A percentile compares a stretch with the other conserved stretches of the same genome.
Conservation (phyloP, 1,284 basidiomycete genomes). For the Wallemia hederae region DNA sequence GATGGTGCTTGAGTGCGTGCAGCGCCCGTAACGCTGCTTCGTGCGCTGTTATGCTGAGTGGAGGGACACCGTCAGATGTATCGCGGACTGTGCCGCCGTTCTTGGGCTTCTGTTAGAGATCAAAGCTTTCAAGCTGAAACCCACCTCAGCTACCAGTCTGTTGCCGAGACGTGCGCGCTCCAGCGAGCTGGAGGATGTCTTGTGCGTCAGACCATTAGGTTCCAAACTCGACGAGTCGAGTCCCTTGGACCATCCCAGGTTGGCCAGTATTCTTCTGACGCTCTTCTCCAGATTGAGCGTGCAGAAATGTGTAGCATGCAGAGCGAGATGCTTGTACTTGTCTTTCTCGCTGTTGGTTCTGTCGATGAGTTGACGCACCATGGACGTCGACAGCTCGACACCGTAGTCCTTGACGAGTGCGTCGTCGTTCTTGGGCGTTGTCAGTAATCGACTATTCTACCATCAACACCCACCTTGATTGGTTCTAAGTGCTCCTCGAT, state of each 20-base stretch:
- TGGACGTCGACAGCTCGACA: conserved; percentile 8
- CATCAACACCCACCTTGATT: conserved; percentile 28
- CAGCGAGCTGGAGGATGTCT: neutral
- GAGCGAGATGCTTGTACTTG: conserved; percentile 42
- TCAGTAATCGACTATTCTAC: conserved; percentile 4
- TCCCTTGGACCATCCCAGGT: conserved; percentile 19
- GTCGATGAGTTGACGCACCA: neutral
- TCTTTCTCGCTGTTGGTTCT: conserved; percentile 37
- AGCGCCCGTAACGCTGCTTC: neutral
- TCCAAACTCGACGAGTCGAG: neutral
- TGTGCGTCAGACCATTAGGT: neutral
- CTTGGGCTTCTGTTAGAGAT: neutral
- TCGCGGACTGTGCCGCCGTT: neutral
- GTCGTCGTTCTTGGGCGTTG: conserved; percentile 28
- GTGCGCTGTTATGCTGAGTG: neutral
- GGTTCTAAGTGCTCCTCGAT: conserved; percentile 62
- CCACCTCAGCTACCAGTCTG: neutral
- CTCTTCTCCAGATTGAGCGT: conserved; percentile 95
- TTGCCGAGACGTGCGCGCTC: neutral
- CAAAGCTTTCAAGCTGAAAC: neutral
- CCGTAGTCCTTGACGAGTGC: conserved; percentile 78
- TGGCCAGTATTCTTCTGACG: conserved; percentile 58
- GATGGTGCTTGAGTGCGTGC: neutral
- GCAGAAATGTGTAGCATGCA: conserved; percentile 74
- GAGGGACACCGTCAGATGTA: neutral